Conservation (phyloP, 306 rosid genomes). For the Biancaea sappan region DNA sequence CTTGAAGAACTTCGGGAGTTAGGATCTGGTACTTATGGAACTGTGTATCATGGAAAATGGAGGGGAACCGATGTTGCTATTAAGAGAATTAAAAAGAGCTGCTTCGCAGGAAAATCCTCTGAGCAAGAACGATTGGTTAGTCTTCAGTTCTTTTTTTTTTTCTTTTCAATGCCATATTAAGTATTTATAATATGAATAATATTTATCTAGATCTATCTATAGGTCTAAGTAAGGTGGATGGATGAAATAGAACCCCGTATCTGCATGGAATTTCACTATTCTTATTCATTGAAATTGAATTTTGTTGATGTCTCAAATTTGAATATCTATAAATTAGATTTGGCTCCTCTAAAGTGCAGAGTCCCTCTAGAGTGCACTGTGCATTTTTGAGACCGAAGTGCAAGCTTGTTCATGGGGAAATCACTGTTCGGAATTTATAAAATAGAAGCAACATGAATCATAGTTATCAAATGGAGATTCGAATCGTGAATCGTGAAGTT, state of each 20-base stretch:
- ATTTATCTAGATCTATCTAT: not conserved
- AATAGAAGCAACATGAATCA: not conserved
- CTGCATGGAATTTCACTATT: not conserved
- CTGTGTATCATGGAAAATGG: slow-evolving; percentile 98
- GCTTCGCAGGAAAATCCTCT: slow-evolving; percentile 77
- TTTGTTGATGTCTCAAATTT: slow-evolving; percentile 21
- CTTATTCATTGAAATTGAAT: slow-evolving; percentile 12
- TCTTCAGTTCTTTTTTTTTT: slow-evolving; percentile 33
- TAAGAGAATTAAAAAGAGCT: slow-evolving; percentile 88
- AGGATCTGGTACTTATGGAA: slow-evolving; percentile 97
- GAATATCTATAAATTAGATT: not conserved
- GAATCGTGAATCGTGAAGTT: too few species aligned
- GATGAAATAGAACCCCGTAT: not conserved
- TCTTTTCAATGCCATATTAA: slow-evolving; percentile 2
- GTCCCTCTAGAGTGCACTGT: not conserved
- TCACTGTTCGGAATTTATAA: not conserved
- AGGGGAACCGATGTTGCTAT: slow-evolving; percentile 96
- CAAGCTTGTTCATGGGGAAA: not conserved
- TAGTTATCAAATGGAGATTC: too few species aligned
- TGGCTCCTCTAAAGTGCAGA: not conserved
- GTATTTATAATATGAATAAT: slow-evolving; percentile 10
- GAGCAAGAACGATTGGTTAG: slow-evolving; percentile 92
- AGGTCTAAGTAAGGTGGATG: slow-evolving; percentile 12
- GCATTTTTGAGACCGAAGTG: not conserved
- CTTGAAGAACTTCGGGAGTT: slow-evolving; percentile 87